Conservation (phyloP, 2,329 filamentous ascomycete species). For the Nemania sp. region DNA sequence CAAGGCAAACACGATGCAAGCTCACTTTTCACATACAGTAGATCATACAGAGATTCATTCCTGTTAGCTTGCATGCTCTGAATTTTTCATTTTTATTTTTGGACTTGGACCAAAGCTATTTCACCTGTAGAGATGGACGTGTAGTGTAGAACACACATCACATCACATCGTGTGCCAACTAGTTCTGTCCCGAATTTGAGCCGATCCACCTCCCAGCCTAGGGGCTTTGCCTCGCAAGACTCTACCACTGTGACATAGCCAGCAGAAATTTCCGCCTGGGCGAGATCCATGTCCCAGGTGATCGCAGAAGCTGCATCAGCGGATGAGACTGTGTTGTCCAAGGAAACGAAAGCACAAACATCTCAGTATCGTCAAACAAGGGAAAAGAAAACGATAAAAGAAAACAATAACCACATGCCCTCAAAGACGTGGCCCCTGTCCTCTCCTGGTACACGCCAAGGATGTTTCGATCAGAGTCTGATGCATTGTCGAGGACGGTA, state of each 20-base stretch:
- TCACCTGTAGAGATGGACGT: slow-evolving; percentile 27
- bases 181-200: slow-evolving; percentile 23
- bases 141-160: slow-evolving; percentile 20
- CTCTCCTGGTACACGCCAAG: slow-evolving; percentile 33
- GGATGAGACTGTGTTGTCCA: slow-evolving; percentile 33
- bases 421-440: slow-evolving; percentile 31
- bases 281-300: slow-evolving; percentile 15
- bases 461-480: slow-evolving; percentile 31
- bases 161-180: slow-evolving; percentile 21
- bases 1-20: neutral
- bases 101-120: slow-evolving; percentile 31
- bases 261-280: slow-evolving; percentile 17
- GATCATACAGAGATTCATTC: neutral
- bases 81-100: slow-evolving; percentile 35
- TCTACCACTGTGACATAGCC: slow-evolving; percentile 18
- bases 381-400: slow-evolving; percentile 34
- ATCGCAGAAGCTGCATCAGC: slow-evolving; percentile 17
- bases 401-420: slow-evolving; percentile 36
- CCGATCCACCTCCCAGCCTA: slow-evolving; percentile 12
- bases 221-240: slow-evolving; percentile 16
- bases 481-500: slow-evolving; percentile 34
- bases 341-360: slow-evolving; percentile 38
- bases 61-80: slow-evolving; percentile 16
- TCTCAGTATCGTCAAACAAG: slow-evolving; percentile 36
- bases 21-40: neutral